Evolutionary conservation across 192 early-diverging fungal genomes (phyloP).

Genomic region (Chytriomyces confervae): DNA sequence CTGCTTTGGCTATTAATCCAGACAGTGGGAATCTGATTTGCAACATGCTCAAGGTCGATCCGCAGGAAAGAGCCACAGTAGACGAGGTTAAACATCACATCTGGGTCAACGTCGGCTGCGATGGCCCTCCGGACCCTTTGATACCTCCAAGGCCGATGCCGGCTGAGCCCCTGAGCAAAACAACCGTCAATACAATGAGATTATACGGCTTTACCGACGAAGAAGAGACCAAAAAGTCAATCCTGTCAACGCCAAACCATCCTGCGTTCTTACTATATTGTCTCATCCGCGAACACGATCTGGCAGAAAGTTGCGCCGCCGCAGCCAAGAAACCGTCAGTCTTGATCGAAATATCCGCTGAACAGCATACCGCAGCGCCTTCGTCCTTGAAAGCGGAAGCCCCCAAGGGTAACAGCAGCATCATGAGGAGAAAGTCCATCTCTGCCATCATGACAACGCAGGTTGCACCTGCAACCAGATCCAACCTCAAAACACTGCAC

Average conservation of each 20-base stretch:
- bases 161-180: slow-evolving; percentile 34
- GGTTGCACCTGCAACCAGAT: too few species aligned
- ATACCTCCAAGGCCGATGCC: slow-evolving; percentile 42
- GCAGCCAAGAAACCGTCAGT: neutral
- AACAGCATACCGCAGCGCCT: neutral
- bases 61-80: slow-evolving; percentile 45
- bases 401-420: neutral
- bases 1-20: slow-evolving; percentile 12
- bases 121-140: slow-evolving; percentile 40
- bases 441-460: too few species aligned
- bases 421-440: too few species aligned
- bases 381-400: neutral
- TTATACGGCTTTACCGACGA: slow-evolving; percentile 49
- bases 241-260: slow-evolving; percentile 24
- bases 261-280: slow-evolving; percentile 55
- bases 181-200: slow-evolving; percentile 46
- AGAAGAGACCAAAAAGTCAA: slow-evolving; percentile 19
- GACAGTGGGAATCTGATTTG: slow-evolving; percentile 49
- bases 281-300: slow-evolving; percentile 48
- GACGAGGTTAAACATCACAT: slow-evolving; percentile 46
- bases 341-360: neutral
- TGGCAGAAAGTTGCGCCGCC: slow-evolving; percentile 23
- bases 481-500: too few species aligned
- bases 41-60: slow-evolving; percentile 51
- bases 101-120: slow-evolving; percentile 72